A percentile compares a stretch with the other conserved stretches of the same genome.
Conservation (phyloP, 106 monocot species). For the Vanilla planifolia region DNA sequence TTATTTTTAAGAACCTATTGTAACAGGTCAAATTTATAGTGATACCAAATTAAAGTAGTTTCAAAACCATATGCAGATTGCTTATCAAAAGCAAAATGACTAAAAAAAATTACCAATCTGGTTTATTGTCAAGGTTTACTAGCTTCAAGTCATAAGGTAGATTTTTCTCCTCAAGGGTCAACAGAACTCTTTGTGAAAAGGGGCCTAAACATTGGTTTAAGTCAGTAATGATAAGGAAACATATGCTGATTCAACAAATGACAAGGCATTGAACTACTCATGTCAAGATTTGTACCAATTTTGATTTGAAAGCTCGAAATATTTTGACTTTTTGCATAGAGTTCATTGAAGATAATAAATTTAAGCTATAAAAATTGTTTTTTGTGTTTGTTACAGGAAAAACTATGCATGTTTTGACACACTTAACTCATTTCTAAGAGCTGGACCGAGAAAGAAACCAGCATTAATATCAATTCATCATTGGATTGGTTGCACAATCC, state of each 20-base stretch:
- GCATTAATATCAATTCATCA: too few species aligned
- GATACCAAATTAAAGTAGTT: neutral
- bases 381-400: too few species aligned
- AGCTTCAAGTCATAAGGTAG: constrained; percentile 74
- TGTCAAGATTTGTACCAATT: too few species aligned
- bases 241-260: neutral
- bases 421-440: too few species aligned
- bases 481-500: too few species aligned
- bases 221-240: neutral
- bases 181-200: constrained; percentile 78
- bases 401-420: too few species aligned
- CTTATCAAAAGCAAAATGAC: neutral
- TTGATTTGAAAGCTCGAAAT: too few species aligned
- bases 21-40: neutral
- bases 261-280: neutral
- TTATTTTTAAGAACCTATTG: constrained; percentile 44
- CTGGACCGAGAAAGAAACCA: neutral
- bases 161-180: constrained; percentile 85
- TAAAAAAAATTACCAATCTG: constrained; percentile 47
- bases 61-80: neutral
- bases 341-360: neutral
- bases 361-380: neutral
- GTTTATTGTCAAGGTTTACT: constrained; percentile 70
- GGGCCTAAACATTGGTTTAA: constrained; percentile 52
- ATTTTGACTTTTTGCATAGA: neutral